A percentile compares a stretch with the other conserved stretches of the same genome.
phyloP scores from a whole-genome alignment of 2,329 filamentous ascomycete genomes.

The Hypoxylon sp. region DNA sequence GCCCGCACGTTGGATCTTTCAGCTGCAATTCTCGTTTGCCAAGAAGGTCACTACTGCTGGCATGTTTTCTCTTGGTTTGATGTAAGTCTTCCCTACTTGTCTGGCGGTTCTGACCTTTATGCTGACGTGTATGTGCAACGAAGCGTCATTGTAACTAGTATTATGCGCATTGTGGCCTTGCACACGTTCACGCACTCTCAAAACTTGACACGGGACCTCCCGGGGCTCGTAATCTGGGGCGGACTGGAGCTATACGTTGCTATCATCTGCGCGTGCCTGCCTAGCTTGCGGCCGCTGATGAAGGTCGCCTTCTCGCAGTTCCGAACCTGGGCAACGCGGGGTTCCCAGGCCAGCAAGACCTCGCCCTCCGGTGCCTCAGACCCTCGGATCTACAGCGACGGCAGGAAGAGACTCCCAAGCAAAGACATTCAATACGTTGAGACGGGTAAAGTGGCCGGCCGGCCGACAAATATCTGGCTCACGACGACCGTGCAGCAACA shows the following conservation, averaged over 20 bases:
- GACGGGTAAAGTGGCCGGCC: background rate
- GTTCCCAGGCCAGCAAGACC: background rate
- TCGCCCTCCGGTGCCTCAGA: background rate
- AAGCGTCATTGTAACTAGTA: background rate
- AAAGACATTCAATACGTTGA: background rate
- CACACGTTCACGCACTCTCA: background rate
- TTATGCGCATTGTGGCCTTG: background rate
- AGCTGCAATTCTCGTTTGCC: background rate
- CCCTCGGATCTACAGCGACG: background rate
- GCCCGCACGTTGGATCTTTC: slow-evolving; percentile 3
- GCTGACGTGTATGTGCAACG: background rate
- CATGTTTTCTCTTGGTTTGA: slow-evolving; percentile 5
- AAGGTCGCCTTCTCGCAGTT: slow-evolving; percentile 3
- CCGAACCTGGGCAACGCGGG: background rate
- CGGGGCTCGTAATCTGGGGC: slow-evolving; percentile 1
- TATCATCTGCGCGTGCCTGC: slow-evolving; percentile 1
- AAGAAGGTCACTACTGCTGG: background rate
- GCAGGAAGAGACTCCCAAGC: slow-evolving; percentile 7
- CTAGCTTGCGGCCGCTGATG: slow-evolving; percentile 1
- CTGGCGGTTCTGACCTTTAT: background rate
- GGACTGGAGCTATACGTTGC: slow-evolving; percentile 6
- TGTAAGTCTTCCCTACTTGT: background rate
- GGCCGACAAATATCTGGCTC: slow-evolving; percentile 4
- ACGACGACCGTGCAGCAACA: slow-evolving; percentile 7
- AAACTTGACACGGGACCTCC: background rate